Conservation (phyloP, 345 rosid genomes). For the Acer yangbiense region DNA sequence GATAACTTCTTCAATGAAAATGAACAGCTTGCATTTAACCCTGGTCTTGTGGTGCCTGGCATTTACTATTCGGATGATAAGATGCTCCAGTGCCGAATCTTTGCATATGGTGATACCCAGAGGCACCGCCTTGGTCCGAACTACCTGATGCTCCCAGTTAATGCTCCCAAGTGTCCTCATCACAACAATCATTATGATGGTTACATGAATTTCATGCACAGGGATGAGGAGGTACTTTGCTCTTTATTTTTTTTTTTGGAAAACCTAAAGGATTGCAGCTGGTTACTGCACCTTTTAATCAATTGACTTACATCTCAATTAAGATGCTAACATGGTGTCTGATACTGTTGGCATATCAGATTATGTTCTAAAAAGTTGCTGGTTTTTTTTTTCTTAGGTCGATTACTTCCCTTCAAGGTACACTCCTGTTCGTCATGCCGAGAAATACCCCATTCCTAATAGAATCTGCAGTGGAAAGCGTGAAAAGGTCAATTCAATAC, state of each 20-base stretch:
- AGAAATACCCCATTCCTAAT: conserved; percentile 60
- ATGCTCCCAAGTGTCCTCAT: conserved; percentile 92
- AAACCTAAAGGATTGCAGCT: not conserved
- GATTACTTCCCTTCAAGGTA: conserved; percentile 94
- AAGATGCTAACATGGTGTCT: not conserved
- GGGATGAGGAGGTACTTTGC: conserved; percentile 80
- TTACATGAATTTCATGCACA: conserved; percentile 88
- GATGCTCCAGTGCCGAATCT: conserved; percentile 79
- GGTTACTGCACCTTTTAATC: not conserved
- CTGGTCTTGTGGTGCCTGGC: conserved; percentile 91
- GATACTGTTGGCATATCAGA: not conserved
- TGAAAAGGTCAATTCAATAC: conserved; percentile 58
- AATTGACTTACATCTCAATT: not conserved
- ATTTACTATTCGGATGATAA: conserved; percentile 86
- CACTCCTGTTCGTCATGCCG: conserved; percentile 75
- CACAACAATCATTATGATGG: conserved; percentile 97
- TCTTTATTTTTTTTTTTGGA: not conserved
- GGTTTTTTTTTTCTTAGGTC: conserved; percentile 47
- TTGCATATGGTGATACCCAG: conserved; percentile 92
- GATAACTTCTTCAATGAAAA: conserved; percentile 94
- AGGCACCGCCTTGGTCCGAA: conserved; percentile 98
- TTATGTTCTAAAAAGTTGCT: conserved; percentile 11
- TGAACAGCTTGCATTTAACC: conserved; percentile 93
- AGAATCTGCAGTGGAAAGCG: conserved; percentile 68
- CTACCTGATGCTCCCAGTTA: conserved; percentile 89